Conservation (phyloP, 495 filamentous ascomycete genomes). For the Parathielavia appendiculata region DNA sequence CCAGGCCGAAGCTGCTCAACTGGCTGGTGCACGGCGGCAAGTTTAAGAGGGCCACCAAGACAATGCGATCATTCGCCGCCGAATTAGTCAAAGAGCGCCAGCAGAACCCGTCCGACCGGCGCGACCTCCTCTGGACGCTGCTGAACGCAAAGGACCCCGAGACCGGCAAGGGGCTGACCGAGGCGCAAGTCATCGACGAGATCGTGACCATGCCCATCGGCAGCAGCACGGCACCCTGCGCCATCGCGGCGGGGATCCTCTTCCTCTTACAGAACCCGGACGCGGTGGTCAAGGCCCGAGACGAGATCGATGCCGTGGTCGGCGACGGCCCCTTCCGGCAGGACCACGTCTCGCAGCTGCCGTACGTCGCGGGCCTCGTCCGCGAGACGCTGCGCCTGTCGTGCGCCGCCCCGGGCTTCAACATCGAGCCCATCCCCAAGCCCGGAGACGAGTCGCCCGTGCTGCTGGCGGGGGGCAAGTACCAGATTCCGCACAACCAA, state of each 20-base stretch:
- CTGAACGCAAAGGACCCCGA: slow-evolving; percentile 59
- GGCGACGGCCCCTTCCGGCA: slow-evolving; percentile 48
- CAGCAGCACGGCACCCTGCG: slow-evolving; percentile 43
- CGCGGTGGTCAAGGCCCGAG: slow-evolving; percentile 54
- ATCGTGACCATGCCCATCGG: slow-evolving; percentile 57
- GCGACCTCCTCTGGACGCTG: slow-evolving; percentile 65
- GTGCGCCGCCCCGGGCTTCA: slow-evolving; percentile 64
- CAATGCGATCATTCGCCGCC: slow-evolving; percentile 48
- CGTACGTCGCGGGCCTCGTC: slow-evolving; percentile 60
- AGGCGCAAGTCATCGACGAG: slow-evolving; percentile 61
- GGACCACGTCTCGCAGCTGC: slow-evolving; percentile 54
- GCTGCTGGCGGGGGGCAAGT: slow-evolving; percentile 56
- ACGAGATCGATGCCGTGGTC: slow-evolving; percentile 61
- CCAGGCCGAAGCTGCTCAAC: slow-evolving; percentile 52
- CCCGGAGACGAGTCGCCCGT: slow-evolving; percentile 42
- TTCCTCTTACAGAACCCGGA: slow-evolving; percentile 58
- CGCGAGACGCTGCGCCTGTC: slow-evolving; percentile 62
- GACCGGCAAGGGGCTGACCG: slow-evolving; percentile 54
- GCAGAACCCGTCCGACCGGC: slow-evolving; percentile 53
- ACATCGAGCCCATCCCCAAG: slow-evolving; percentile 51
- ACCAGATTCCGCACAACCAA: slow-evolving; percentile 56
- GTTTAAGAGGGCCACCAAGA: slow-evolving; percentile 49
- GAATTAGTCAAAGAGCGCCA: slow-evolving; percentile 56
- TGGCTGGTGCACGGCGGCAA: slow-evolving; percentile 51
- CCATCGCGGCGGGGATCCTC: slow-evolving; percentile 52